phyloP scores from a whole-genome alignment of 768 basidiomycete species.

The Phallus indusiatus region DNA sequence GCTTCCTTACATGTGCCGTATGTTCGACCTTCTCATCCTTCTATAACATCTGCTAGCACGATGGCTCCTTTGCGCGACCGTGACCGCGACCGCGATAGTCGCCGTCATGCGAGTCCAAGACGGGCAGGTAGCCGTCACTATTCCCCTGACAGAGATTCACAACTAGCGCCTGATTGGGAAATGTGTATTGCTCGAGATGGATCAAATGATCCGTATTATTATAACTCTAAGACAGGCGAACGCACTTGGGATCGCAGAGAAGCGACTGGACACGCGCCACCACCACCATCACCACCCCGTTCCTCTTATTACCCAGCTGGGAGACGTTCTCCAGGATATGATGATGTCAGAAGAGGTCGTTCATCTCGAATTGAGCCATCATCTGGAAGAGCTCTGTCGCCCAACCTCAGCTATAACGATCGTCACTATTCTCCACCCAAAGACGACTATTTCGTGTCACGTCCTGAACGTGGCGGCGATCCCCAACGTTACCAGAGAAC shows the following conservation, averaged over 20 bases:
- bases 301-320: not conserved
- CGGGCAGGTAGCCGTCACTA: not conserved
- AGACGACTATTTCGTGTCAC: not conserved
- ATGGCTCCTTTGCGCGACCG: constrained; percentile 5
- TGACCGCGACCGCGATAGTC: constrained; percentile 4
- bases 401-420: not conserved
- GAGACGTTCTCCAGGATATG: not conserved
- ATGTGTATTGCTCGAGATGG: constrained; percentile 27
- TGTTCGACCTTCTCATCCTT: constrained; percentile 9
- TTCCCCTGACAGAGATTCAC: constrained; percentile 3
- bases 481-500: not conserved
- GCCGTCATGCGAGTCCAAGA: not conserved
- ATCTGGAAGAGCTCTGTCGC: not conserved
- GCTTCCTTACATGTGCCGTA: not conserved
- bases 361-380: not conserved
- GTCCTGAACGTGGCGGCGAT: not conserved
- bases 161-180: constrained; percentile 56
- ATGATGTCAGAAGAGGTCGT: not conserved
- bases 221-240: constrained; percentile 45
- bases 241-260: constrained; percentile 51
- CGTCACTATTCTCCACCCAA: not conserved
- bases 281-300: not conserved
- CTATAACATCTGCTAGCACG: constrained; percentile 9
- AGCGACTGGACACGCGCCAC: constrained; percentile 13
- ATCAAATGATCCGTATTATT: constrained; percentile 42